Percentiles rank a stretch among this genome's conserved stretches.
These are phyloP conservation scores for Mycena vitilis DNA, from an alignment of 768 basidiomycete species.

Conservation along the genomic window DNA sequence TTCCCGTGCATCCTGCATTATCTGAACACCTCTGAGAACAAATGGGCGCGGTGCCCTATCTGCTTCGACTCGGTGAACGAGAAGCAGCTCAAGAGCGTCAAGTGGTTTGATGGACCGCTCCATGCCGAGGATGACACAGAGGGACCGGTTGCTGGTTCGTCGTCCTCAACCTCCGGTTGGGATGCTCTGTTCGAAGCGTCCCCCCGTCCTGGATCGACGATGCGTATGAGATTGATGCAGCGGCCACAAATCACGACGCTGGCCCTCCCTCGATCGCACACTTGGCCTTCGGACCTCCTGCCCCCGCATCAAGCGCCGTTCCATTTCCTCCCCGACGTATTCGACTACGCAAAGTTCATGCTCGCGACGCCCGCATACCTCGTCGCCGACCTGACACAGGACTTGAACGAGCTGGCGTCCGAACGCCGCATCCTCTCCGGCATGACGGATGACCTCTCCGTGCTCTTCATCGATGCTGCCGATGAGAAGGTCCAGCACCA, in stretches of 20 bases:
- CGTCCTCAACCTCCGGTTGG: slow-evolving; percentile 47
- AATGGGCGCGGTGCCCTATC: slow-evolving; percentile 95
- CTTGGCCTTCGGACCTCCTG: slow-evolving; percentile 95
- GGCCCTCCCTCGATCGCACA: slow-evolving; percentile 89
- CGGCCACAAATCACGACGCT: slow-evolving; percentile 95
- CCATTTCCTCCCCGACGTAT: slow-evolving; percentile 94
- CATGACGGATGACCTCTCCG: slow-evolving; percentile 80
- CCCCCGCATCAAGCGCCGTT: slow-evolving; percentile 95
- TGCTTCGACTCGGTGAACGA: slow-evolving; percentile 95
- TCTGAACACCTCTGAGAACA: slow-evolving; percentile 84
- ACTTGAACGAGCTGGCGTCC: slow-evolving; percentile 75
- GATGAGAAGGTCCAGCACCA: slow-evolving; percentile 81
- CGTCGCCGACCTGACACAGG: slow-evolving; percentile 74
- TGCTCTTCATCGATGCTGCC: slow-evolving; percentile 84
- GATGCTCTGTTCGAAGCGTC: slow-evolving; percentile 49
- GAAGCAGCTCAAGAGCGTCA: slow-evolving; percentile 91
- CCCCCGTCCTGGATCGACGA: slow-evolving; percentile 65
- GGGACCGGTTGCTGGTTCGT: slow-evolving; percentile 49
- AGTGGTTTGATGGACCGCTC: slow-evolving; percentile 78
- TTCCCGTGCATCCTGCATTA: slow-evolving; percentile 95
- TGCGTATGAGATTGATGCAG: slow-evolving; percentile 91
- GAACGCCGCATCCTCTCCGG: slow-evolving; percentile 77
- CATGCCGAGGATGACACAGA: slow-evolving; percentile 48
- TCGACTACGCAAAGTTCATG: slow-evolving; percentile 93
- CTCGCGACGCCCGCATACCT: slow-evolving; percentile 92